phyloP scores from a whole-genome alignment of 768 basidiomycete species.

The Termitomyces sp. region DNA sequence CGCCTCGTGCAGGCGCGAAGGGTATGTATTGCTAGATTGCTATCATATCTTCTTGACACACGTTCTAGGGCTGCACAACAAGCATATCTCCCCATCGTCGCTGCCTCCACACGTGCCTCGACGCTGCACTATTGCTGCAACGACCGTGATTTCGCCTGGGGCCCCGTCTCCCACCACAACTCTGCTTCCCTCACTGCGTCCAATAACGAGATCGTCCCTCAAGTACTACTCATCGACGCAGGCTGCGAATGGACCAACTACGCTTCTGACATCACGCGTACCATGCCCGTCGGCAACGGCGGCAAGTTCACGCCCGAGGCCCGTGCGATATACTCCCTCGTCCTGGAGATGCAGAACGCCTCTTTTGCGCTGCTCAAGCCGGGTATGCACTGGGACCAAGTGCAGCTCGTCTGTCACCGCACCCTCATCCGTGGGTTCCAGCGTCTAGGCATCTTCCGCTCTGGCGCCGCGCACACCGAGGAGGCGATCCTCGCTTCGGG shows the following conservation, averaged over 20 bases:
- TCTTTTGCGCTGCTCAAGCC: constrained; percentile 68
- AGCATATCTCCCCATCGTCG: constrained; percentile 91
- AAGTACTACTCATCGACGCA: constrained; percentile 89
- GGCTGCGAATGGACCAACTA: constrained; percentile 79
- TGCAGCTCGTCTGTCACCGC: constrained; percentile 81
- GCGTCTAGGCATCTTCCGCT: constrained; percentile 74
- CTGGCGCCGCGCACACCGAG: constrained; percentile 47
- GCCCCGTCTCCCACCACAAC: constrained; percentile 58
- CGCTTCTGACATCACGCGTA: constrained; percentile 61
- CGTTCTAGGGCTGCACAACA: constrained; percentile 66
- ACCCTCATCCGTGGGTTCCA: constrained; percentile 81
- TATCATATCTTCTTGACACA: background rate
- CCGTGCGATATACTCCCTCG: constrained; percentile 78
- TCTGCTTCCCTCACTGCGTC: constrained; percentile 37
- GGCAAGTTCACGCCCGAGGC: constrained; percentile 85
- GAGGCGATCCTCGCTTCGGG: constrained; percentile 73
- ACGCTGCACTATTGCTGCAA: constrained; percentile 96
- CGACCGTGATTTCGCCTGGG: constrained; percentile 82
- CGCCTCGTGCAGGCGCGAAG: constrained; percentile 82
- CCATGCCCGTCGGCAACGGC: constrained; percentile 90
- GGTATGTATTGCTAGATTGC: constrained; percentile 40
- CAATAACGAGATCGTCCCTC: constrained; percentile 40
- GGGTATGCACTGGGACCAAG: constrained; percentile 84
- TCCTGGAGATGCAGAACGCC: constrained; percentile 85
- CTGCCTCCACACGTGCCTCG: constrained; percentile 78